Base-by-base conservation (phyloP, 805 yeast species). In the Zygosaccharomyces pseudorouxii region DNA sequence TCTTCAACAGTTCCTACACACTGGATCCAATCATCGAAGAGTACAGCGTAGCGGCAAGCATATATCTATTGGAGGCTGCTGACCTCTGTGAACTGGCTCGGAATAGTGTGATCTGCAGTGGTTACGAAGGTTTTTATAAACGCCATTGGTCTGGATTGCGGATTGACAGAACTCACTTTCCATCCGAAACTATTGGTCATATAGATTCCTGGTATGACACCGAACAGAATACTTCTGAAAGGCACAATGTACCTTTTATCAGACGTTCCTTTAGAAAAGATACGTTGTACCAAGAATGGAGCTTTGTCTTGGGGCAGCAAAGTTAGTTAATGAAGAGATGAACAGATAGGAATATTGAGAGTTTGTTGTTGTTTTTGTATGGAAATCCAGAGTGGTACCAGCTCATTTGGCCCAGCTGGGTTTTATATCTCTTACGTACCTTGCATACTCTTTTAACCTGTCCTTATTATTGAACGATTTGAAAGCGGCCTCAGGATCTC, bases 31-130 rank as follows among this genome's bases (percentile, higher is more conserved):
- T 63, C 5, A 60, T 65, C 20, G 69, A 65, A 48, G 69, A 65
- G 35, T 65, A 62, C 42, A 64, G 69, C 47, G 67, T 65, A 10
- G 69, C 69, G 4, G 69, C 69, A 1, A 63, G 67, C 45, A 65
- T 65, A n/a, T 59, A 64, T 44, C 41, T 63, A 11, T 45, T 65
- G 19, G 61, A 57, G 41, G 64, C 67, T 1, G 66, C 68, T 4
- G 69, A 65, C 47, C 41, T 65, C 14, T 65, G 67, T 39, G 69
- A 65, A 46, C 45, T 65, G 7, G 52, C 67, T 0, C 54, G 68
- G 23, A 64, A 55, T 25, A 62, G 67, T 36, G 65, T 63, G 2
- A 35, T 62, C 1, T 53, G 58, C 29, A 59, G 67, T 37, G 63
- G 64, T 0, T 64, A 54, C 45, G 67, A 62, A 22, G 67, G 69